Conservation (phyloP, 768 basidiomycete species). For the Amylocystis lapponica region DNA sequence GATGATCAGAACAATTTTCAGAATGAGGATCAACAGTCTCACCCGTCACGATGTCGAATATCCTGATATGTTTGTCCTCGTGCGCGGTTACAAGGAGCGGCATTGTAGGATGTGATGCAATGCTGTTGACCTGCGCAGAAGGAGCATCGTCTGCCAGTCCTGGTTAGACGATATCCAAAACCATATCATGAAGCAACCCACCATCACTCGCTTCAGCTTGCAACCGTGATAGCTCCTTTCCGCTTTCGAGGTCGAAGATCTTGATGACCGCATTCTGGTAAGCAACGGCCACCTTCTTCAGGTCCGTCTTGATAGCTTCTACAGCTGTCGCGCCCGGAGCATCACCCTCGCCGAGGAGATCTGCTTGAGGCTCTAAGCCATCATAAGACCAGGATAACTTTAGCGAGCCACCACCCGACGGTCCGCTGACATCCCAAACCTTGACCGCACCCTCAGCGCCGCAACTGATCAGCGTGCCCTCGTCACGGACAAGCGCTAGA, state of each 20-base stretch:
- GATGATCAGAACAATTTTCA: not conserved
- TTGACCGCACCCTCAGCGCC: constrained; percentile 90
- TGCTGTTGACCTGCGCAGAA: constrained; percentile 77
- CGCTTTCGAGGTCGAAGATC: constrained; percentile 86
- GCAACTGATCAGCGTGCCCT: constrained; percentile 81
- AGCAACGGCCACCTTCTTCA: constrained; percentile 85
- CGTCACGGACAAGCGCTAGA: constrained; percentile 77
- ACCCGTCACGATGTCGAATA: constrained; percentile 86
- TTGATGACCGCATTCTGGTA: constrained; percentile 87
- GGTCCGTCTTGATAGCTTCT: constrained; percentile 75
- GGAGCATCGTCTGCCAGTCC: constrained; percentile 51
- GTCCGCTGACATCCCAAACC: constrained; percentile 83
- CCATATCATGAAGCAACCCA: constrained; percentile 29
- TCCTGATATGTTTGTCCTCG: constrained; percentile 89
- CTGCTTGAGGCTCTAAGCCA: constrained; percentile 49
- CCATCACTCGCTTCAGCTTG: constrained; percentile 57
- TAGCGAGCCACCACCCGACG: constrained; percentile 58
- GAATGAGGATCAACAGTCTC: constrained; percentile 19
- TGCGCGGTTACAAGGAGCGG: constrained; percentile 84
- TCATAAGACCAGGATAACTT: constrained; percentile 77
- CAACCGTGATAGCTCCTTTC: constrained; percentile 64
- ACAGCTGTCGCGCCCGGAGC: constrained; percentile 71
- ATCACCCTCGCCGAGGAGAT: constrained; percentile 43
- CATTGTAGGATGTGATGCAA: constrained; percentile 88
- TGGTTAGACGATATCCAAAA: not conserved